A percentile compares a stretch with the other conserved stretches of the same genome.
phyloP scores from a whole-genome alignment of 2,329 filamentous ascomycete species.

The Cadophora malorum region DNA sequence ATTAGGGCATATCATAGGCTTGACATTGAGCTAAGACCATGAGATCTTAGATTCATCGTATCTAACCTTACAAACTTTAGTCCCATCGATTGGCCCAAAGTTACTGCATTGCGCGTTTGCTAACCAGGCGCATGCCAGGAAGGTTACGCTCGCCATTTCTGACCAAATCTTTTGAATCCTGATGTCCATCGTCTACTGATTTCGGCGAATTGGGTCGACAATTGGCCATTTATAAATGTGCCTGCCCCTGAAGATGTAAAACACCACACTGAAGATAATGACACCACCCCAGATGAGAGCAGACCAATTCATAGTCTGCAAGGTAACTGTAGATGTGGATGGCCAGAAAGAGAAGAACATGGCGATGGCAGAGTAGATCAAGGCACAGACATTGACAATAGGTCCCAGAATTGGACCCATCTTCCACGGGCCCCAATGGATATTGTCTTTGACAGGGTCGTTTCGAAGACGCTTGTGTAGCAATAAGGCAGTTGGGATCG shows the following conservation, averaged over 20 bases:
- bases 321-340: conserved; percentile 24
- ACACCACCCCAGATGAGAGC: conserved; percentile 52
- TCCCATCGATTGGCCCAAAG: too few relatives aligned
- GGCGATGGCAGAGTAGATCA: conserved; percentile 47
- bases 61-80: too few relatives aligned
- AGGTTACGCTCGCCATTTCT: neutral
- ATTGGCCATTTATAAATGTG: conserved; percentile 55
- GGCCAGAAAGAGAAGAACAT: conserved; percentile 56
- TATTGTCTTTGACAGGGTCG: conserved; percentile 33
- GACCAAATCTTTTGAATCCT: neutral
- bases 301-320: conserved; percentile 55
- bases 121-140: neutral
- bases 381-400: conserved; percentile 29
- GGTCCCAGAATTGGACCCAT: conserved; percentile 37
- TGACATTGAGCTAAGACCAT: too few relatives aligned
- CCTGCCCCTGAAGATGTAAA: conserved; percentile 52
- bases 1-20: too few relatives aligned
- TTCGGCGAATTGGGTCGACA: conserved; percentile 33
- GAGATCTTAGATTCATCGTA: too few relatives aligned
- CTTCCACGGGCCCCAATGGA: conserved; percentile 36
- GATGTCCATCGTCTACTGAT: conserved; percentile 24
- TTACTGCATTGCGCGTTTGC: too few relatives aligned
- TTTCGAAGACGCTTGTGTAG: conserved; percentile 49
- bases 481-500: conserved; percentile 49
- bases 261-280: conserved; percentile 53